Evolutionary conservation across 495 filamentous ascomycete species (phyloP), one percentile per base, ranked within the genome.

Genomic region (Pyronema omphalodes): DNA sequence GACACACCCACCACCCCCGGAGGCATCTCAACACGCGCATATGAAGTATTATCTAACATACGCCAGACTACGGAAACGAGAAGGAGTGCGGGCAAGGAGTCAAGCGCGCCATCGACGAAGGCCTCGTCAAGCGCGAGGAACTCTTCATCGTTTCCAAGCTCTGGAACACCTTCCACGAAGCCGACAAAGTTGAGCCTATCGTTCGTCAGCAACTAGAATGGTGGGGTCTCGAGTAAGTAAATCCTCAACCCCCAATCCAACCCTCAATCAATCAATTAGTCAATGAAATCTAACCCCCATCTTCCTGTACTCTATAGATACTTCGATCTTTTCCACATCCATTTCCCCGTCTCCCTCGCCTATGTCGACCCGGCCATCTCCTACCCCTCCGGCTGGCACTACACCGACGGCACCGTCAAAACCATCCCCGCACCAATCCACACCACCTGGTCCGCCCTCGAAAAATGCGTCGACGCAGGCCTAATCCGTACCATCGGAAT

Each of bases 71-170:
- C 71, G 85, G 81, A 64, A 93, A 93, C 68, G 87, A 93, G 71
- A 76, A 76, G 55, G 84, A 89, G 69, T 80, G 76, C 59, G 87
- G 87, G 55, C 71, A 91, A 62, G 87, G 87, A 55, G 76, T 94
- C n/a, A 78, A 77, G 50, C 84, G 84, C 62, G 87, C 87, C 59
- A 88, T 94, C 69, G 75, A 80, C 57, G 86, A 94, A 9, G 86
- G 86, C 37, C 65, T 93, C 48, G 86, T 91, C 61, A 88, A 80
- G 71, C 83, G 87, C 55, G 75, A 80, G 66, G 86, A 94, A 35
- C 82, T 93, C 68, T 94, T 94, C 77, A 77, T 94, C 65, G 84
- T 86, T 53, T 86, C 83, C 62, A 94, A 94, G 73, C 79, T 94
- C 51, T 94, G 87, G 87, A 88, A 88, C 73, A 79, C 76, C 65